A percentile compares a stretch with the other conserved stretches of the same genome.
phyloP scores from a whole-genome alignment of 768 basidiomycete species.

The Cyclocybe aegerita region DNA sequence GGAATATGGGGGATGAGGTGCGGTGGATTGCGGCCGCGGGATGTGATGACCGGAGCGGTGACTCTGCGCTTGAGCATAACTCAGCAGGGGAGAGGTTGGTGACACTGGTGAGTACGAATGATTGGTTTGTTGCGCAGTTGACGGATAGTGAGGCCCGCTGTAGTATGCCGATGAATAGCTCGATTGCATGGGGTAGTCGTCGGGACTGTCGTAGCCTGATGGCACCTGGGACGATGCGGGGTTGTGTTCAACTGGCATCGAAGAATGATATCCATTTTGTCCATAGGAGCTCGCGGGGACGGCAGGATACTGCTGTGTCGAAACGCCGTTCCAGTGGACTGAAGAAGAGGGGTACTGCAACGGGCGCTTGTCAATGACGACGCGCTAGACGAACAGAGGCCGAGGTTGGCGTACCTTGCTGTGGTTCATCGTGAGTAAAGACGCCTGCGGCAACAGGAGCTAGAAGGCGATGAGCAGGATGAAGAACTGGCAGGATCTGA shows the following conservation, averaged over 20 bases:
- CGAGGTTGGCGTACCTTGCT: conserved; percentile 18
- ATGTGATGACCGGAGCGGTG: conserved; percentile 22
- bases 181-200: conserved; percentile 14
- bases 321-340: conserved; percentile 32
- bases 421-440: conserved; percentile 18
- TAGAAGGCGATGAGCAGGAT: conserved; percentile 9
- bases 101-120: conserved; percentile 25
- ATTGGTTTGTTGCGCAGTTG: conserved; percentile 19
- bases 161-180: conserved; percentile 24
- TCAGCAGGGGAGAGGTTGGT: conserved; percentile 12
- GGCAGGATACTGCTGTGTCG: conserved; percentile 29
- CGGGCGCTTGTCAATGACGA: conserved; percentile 18
- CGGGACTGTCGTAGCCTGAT: conserved; percentile 15
- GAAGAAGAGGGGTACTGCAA: conserved; percentile 27
- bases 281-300: conserved; percentile 23
- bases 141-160: conserved; percentile 16
- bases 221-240: conserved; percentile 18
- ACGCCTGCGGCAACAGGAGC: conserved; percentile 1
- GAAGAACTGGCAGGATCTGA: conserved; percentile 10
- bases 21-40: conserved; percentile 30
- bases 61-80: conserved; percentile 18
- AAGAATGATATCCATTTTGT: conserved; percentile 22
- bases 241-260: conserved; percentile 15
- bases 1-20: conserved; percentile 28
- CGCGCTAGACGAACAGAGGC: conserved; percentile 1